Percentiles rank a stretch among this genome's conserved stretches.
phyloP scores from a whole-genome alignment of 768 basidiomycete genomes.

The Trametes cubensis region DNA sequence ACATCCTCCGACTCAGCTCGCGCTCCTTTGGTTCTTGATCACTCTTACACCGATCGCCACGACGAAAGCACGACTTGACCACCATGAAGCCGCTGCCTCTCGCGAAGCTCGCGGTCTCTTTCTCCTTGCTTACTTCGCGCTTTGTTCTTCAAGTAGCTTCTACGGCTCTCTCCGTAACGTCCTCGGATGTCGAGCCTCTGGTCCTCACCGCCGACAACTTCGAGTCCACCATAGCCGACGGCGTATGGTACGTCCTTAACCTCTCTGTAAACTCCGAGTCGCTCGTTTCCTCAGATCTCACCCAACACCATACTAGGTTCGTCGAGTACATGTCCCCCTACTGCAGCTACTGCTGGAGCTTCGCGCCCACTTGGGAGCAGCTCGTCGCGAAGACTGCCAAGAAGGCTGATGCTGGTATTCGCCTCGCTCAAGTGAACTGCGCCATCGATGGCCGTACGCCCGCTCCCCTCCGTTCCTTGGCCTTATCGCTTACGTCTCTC shows the following conservation, averaged over 20 bases:
- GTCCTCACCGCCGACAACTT: constrained; percentile 66
- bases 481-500: neutral
- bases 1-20: too few relatives aligned
- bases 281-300: neutral
- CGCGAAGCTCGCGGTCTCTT: constrained; percentile 23
- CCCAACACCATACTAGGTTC: constrained; percentile 48
- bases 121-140: constrained; percentile 30
- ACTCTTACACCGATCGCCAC: too few relatives aligned
- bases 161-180: constrained; percentile 30
- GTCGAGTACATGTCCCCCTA: constrained; percentile 89
- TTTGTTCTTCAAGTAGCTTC: constrained; percentile 24
- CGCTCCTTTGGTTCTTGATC: too few relatives aligned
- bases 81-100: constrained; percentile 15
- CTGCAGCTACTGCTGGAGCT: constrained; percentile 77
- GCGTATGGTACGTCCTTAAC: constrained; percentile 54
- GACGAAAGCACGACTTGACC: too few relatives aligned
- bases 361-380: constrained; percentile 81
- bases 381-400: constrained; percentile 56
- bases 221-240: constrained; percentile 49
- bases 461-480: neutral
- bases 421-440: constrained; percentile 83
- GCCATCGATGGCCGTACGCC: constrained; percentile 71
- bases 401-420: constrained; percentile 52
- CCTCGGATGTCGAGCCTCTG: constrained; percentile 28
- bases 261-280: too few relatives aligned